phyloP scores from a whole-genome alignment of 2,329 filamentous ascomycete genomes.

The Lecanicillium sp. region DNA sequence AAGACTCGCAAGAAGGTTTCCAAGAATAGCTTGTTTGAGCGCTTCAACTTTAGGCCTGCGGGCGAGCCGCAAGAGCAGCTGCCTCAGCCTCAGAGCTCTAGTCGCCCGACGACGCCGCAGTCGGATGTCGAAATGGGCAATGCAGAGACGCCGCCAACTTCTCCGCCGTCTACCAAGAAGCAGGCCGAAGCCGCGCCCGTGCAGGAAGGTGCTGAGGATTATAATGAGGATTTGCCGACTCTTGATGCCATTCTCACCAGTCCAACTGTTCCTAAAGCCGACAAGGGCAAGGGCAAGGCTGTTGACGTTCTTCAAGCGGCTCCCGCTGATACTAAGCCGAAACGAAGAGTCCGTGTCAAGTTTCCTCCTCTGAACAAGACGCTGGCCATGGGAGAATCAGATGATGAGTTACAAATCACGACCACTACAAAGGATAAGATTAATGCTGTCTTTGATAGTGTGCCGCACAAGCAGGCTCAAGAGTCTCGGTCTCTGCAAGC shows the following conservation, averaged over 20 bases:
- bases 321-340: conserved; percentile 19
- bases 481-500: conserved; percentile 56
- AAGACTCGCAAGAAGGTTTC: conserved; percentile 87
- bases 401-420: conserved; percentile 58
- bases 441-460: conserved; percentile 59
- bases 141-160: conserved; percentile 64
- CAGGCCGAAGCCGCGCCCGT: conserved; percentile 8
- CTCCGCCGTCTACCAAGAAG: conserved; percentile 39
- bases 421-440: conserved; percentile 41
- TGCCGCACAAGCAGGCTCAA: conserved; percentile 54
- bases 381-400: conserved; percentile 33
- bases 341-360: conserved; percentile 43
- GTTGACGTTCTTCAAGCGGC: conserved; percentile 12
- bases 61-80: conserved; percentile 20
- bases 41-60: conserved; percentile 63
- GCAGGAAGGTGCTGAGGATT: conserved; percentile 12
- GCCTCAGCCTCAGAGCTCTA: conserved; percentile 44
- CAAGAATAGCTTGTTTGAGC: conserved; percentile 72
- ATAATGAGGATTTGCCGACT: conserved; percentile 27
- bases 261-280: conserved; percentile 22
- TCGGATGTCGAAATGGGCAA: conserved; percentile 44
- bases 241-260: conserved; percentile 25
- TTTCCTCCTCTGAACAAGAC: conserved; percentile 33
- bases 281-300: conserved; percentile 56
- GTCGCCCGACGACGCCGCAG: conserved; percentile 40